Percentiles rank a stretch among this genome's conserved stretches.
These are phyloP conservation scores for Saprolegnia diclina DNA, from an alignment of 352 stramenopile genomes.

Conservation along the genomic window DNA sequence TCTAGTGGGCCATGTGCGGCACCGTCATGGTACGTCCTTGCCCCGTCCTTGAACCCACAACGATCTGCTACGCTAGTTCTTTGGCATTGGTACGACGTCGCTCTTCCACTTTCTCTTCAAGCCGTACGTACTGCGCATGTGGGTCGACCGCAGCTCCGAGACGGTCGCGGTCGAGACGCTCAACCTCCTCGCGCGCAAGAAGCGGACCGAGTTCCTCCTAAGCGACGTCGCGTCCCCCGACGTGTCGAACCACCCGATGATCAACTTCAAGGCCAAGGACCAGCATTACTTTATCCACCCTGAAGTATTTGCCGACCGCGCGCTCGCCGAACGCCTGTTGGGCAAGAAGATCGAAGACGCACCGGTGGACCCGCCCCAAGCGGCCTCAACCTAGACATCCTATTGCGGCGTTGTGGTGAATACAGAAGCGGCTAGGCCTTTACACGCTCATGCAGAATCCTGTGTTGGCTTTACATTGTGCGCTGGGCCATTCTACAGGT, in stretches of 20 bases:
- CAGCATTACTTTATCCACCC: conserved; percentile 78
- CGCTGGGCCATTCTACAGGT: too few species aligned
- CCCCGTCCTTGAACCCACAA: neutral
- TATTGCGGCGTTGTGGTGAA: neutral
- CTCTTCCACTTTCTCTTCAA: conserved; percentile 3
- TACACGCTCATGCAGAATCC: too few species aligned
- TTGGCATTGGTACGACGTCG: conserved; percentile 65
- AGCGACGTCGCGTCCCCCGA: neutral
- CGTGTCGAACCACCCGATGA: neutral
- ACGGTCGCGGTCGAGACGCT: conserved; percentile 10
- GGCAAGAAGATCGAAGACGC: conserved; percentile 35
- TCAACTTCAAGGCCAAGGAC: conserved; percentile 44
- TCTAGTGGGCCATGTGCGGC: conserved; percentile 79
- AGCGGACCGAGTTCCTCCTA: neutral
- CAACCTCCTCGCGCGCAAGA: neutral
- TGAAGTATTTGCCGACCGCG: conserved; percentile 49
- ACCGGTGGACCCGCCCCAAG: conserved; percentile 3
- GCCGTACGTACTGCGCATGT: conserved; percentile 4
- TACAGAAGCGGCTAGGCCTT: too few species aligned
- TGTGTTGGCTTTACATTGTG: too few species aligned
- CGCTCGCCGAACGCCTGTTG: conserved; percentile 55
- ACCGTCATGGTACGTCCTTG: conserved; percentile 61
- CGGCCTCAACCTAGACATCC: neutral
- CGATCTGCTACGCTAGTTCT: conserved; percentile 38
- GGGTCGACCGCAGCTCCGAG: conserved; percentile 3